phyloP scores from a whole-genome alignment of 2,329 filamentous ascomycete genomes.

The Neofusicoccum cordaticola region DNA sequence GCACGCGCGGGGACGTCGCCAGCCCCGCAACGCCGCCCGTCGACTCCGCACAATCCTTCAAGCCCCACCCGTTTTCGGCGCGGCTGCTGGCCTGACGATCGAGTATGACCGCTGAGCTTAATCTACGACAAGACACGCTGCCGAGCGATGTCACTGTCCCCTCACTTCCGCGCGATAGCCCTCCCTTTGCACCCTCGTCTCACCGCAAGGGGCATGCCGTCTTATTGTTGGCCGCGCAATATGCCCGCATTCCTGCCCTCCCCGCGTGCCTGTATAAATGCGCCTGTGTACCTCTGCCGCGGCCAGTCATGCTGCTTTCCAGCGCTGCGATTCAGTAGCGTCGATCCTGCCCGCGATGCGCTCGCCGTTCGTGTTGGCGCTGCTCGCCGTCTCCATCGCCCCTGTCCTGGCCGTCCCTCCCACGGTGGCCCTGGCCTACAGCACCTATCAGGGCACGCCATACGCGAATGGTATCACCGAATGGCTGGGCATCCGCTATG shows the following conservation, averaged over 20 bases:
- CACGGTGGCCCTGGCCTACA: conserved; percentile 62
- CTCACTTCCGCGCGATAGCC: neutral
- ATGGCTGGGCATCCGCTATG: conserved; percentile 73
- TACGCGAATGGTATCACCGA: conserved; percentile 58
- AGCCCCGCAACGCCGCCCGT: neutral
- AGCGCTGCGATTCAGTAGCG: neutral
- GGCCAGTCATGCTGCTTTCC: neutral
- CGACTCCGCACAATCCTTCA: neutral
- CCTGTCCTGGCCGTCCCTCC: conserved; percentile 30
- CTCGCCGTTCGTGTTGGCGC: neutral
- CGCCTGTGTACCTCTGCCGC: neutral
- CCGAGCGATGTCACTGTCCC: conserved; percentile 4
- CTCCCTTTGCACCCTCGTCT: neutral
- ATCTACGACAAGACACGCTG: neutral
- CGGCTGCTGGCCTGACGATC: neutral
- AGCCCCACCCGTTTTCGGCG: neutral
- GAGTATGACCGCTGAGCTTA: neutral
- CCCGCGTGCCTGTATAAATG: conserved; percentile 7
- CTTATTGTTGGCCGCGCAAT: neutral
- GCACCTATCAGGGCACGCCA: conserved; percentile 59
- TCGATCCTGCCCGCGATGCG: neutral
- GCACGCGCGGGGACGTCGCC: too few relatives aligned
- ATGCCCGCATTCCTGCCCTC: neutral
- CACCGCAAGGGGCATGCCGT: neutral
- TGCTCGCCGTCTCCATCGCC: neutral